phyloP scores from a whole-genome alignment of 2,329 filamentous ascomycete species.

The Colletotrichum paranaense region DNA sequence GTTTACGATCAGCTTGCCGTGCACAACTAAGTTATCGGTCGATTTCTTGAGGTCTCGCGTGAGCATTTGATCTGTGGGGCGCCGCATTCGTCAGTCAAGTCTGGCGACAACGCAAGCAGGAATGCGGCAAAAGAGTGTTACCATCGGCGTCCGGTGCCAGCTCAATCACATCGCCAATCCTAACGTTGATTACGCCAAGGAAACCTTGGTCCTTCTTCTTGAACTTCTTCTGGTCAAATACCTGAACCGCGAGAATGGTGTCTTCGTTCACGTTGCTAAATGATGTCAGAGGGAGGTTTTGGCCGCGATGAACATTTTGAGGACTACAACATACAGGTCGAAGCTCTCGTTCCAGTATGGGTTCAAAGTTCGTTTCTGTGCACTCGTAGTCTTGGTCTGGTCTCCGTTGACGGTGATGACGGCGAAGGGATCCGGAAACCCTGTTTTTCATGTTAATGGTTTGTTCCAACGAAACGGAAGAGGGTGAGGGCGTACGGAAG shows the following conservation, averaged over 20 bases:
- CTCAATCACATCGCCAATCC: slow-evolving; percentile 94
- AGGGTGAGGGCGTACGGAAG: slow-evolving; percentile 77
- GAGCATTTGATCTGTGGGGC: slow-evolving; percentile 91
- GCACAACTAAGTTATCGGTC: slow-evolving; percentile 96
- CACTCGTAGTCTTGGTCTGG: slow-evolving; percentile 97
- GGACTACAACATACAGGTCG: slow-evolving; percentile 79
- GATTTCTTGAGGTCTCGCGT: slow-evolving; percentile 97
- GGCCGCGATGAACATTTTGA: slow-evolving; percentile 36
- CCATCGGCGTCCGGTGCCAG: slow-evolving; percentile 90
- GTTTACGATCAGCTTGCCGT: slow-evolving; percentile 97
- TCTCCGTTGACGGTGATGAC: slow-evolving; percentile 97
- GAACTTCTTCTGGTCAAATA: slow-evolving; percentile 99
- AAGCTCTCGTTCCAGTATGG: slow-evolving; percentile 99
- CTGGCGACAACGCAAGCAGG: slow-evolving; percentile 21
- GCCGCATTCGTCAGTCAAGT: slow-evolving; percentile 42
- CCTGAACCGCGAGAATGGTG: slow-evolving; percentile 96
- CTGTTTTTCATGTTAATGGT: slow-evolving; percentile 60
- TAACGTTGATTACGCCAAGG: slow-evolving; percentile 95
- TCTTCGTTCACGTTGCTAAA: slow-evolving; percentile 89
- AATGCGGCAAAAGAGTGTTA: slow-evolving; percentile 57
- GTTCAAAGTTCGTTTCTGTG: slow-evolving; percentile 97
- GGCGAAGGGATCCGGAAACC: slow-evolving; percentile 97
- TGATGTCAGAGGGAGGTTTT: slow-evolving; percentile 17
- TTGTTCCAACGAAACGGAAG: background rate
- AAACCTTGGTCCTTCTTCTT: slow-evolving; percentile 99